Conservation (phyloP, 2,329 filamentous ascomycete species). For the Venturia effusa region DNA sequence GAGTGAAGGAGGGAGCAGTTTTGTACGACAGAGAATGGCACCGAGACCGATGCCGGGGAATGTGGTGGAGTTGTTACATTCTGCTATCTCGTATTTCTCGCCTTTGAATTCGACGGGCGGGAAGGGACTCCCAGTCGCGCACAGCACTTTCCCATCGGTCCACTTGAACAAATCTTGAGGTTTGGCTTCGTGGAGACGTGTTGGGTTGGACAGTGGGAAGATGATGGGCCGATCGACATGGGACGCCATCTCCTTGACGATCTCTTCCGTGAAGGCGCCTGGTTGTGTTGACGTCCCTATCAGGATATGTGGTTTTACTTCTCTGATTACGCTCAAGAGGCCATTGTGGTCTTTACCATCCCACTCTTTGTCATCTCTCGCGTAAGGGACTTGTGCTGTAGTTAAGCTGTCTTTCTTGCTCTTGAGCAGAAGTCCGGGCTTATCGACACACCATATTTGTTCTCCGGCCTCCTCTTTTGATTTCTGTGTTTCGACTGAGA, state of each 20-base stretch:
- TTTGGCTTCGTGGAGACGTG: conserved; percentile 68
- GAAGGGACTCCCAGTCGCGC: conserved; percentile 79
- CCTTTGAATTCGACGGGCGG: conserved; percentile 54
- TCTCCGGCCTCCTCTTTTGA: conserved; percentile 62
- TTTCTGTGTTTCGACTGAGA: conserved; percentile 55
- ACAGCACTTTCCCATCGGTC: conserved; percentile 66
- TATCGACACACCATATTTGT: conserved; percentile 82
- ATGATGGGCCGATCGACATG: conserved; percentile 72
- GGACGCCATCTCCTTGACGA: conserved; percentile 64
- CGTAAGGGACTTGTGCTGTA: conserved; percentile 55
- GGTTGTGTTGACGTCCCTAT: conserved; percentile 77
- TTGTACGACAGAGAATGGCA: conserved; percentile 57
- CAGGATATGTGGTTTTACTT: conserved; percentile 67
- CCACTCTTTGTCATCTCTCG: conserved; percentile 56
- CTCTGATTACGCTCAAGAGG: conserved; percentile 56
- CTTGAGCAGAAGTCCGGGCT: conserved; percentile 62
- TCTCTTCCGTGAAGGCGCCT: conserved; percentile 61
- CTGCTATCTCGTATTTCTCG: conserved; percentile 50
- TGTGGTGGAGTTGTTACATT: conserved; percentile 81
- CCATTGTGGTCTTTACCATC: conserved; percentile 42
- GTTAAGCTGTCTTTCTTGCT: conserved; percentile 51
- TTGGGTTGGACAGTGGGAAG: conserved; percentile 79
- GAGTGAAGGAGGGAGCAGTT: conserved; percentile 62
- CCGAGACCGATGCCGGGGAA: conserved; percentile 83
- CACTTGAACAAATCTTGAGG: conserved; percentile 66